phyloP scores from a whole-genome alignment of 345 rosid species.

The Excoecaria agallocha region DNA sequence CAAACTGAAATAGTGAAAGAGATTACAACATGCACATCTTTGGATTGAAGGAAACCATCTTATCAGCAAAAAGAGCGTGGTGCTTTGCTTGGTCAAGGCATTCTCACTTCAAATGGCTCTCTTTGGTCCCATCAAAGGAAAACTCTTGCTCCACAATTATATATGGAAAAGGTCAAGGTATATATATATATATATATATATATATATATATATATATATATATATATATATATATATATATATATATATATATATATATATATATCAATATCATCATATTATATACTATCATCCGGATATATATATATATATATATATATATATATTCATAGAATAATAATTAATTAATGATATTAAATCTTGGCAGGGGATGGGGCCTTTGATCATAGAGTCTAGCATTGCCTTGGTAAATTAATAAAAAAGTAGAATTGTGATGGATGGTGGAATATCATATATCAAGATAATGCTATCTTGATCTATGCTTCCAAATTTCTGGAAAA shows the following conservation, averaged over 20 bases:
- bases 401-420: conserved; percentile 36
- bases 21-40: conserved; percentile 39
- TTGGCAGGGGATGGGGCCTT: conserved; percentile 34
- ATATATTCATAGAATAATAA: neutral
- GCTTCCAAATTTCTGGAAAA: too few relatives aligned
- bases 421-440: conserved; percentile 19
- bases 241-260: too few relatives aligned
- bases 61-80: conserved; percentile 44
- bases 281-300: too few relatives aligned
- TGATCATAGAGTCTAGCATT: conserved; percentile 33
- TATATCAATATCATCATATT: neutral
- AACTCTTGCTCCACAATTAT: conserved; percentile 46
- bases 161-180: conserved; percentile 52
- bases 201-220: too few relatives aligned
- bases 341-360: neutral
- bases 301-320: too few relatives aligned
- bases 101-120: conserved; percentile 48
- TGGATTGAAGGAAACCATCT: conserved; percentile 47
- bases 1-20: conserved; percentile 41
- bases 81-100: conserved; percentile 51
- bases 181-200: too few relatives aligned
- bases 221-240: too few relatives aligned
- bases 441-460: conserved; percentile 34
- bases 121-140: conserved; percentile 49
- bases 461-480: too few relatives aligned